Evolutionary conservation across 441 rosid genomes (phyloP), one percentile per base, ranked within the genome.

Genomic region (Erodium trifolium): DNA sequence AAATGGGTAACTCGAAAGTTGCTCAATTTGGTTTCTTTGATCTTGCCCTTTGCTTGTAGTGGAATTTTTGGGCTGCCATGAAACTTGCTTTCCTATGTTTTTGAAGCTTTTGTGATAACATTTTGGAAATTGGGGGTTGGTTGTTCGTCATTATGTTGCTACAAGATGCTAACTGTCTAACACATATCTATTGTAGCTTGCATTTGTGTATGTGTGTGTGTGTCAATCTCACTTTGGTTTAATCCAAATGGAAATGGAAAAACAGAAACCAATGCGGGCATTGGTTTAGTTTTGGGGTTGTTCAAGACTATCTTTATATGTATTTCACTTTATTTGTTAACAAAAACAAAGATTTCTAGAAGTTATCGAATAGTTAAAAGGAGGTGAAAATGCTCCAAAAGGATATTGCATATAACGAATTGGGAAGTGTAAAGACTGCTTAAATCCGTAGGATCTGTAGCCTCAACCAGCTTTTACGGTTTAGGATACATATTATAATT

Each of bases 21-120:
- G 8, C 27, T 55, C 63, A 55, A 55, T 16, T 55, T 55, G 23
- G 63, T 55, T 55, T 55, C 9, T 55, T 55, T 55, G 63, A 27
- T 5, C 63, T 55, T 16, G 63, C 27, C 63, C 63, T 16, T 17
- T 16, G 63, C 19, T 55, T 55, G 29, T 6, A 13, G 10, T 55
- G 63, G 7, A 8, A 55, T 16, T 55, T 55, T 55, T 7, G 17
- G 8, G 63, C 63, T 55, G 27, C 63, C 63, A 55, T 55, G 27
- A 8, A 6, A 55, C 17, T 53, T 53, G 60, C 17, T 53, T 14
- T 11, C 23, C 60, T 4, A 14, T 53, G 18, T 53, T 53, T 8
- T 14, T 53, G 60, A n/a, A n/a, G 60, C 23, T 49, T 49, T 49
- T 53, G 6, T 53, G 60, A 53, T 14, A 6, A 53, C 60, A 53